These are phyloP conservation scores for Magnusiomyces suaveolens DNA, from an alignment of 1,139 yeast species.

Conservation along the genomic window DNA sequence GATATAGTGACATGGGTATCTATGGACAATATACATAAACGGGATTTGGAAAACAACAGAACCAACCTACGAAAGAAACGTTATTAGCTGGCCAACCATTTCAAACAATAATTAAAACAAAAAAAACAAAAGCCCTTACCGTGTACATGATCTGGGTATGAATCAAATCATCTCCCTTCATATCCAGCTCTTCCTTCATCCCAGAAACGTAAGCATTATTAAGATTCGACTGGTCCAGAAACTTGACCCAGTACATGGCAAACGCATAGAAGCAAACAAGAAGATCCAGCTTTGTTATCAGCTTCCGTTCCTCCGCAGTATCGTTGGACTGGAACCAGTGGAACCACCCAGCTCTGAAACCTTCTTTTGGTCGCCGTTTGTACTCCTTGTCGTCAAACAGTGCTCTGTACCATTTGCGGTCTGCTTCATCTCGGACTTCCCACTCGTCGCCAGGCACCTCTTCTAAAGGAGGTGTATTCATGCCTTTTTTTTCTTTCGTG, in stretches of 20 bases:
- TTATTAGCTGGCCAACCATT: too few species aligned
- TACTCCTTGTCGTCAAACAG: slow-evolving; percentile 54
- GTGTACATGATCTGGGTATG: slow-evolving; percentile 43
- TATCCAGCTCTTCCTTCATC: slow-evolving; percentile 47
- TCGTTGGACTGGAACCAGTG: slow-evolving; percentile 55
- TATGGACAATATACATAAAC: slow-evolving; percentile 14
- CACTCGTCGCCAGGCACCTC: neutral
- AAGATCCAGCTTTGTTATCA: slow-evolving; percentile 54
- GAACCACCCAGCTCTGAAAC: slow-evolving; percentile 35
- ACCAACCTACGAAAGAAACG: too few species aligned
- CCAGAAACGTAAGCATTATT: slow-evolving; percentile 62
- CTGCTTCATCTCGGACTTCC: slow-evolving; percentile 37
- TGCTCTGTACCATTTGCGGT: slow-evolving; percentile 53
- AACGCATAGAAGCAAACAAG: slow-evolving; percentile 51
- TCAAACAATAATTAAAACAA: too few species aligned
- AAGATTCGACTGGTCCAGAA: slow-evolving; percentile 46
- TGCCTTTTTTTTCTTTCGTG: neutral
- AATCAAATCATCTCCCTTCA: slow-evolving; percentile 57
- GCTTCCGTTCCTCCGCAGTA: slow-evolving; percentile 43
- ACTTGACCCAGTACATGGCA: slow-evolving; percentile 62
- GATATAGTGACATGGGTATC: slow-evolving; percentile 39
- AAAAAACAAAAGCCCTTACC: too few species aligned
- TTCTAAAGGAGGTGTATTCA: neutral
- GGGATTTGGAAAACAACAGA: slow-evolving; percentile 48
- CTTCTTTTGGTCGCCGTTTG: slow-evolving; percentile 12